A percentile compares a stretch with the other conserved stretches of the same genome.
phyloP scores from a whole-genome alignment of 192 early-diverging fungal genomes.

The Helicostylum pulchrum region DNA sequence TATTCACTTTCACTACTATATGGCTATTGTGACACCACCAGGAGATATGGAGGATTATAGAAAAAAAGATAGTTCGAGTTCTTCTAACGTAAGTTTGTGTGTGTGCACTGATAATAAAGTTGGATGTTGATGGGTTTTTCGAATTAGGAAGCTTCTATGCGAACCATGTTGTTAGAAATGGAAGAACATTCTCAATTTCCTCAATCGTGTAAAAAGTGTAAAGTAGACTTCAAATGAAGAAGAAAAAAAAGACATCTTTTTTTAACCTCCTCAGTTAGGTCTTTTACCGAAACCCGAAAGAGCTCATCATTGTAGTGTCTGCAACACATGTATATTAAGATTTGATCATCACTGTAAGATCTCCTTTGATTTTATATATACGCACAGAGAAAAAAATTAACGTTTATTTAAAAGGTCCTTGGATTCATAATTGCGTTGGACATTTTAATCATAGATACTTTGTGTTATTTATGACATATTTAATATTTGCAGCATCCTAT shows the following conservation, averaged over 20 bases:
- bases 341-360: slow-evolving; percentile 65
- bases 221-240: not conserved
- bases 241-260: no score
- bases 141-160: slow-evolving; percentile 35
- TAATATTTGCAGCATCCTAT: slow-evolving; percentile 46
- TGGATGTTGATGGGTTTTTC: not conserved
- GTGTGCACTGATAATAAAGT: not conserved
- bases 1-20: slow-evolving; percentile 55
- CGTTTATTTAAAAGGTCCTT: slow-evolving; percentile 49
- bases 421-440: slow-evolving; percentile 81
- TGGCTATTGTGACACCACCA: slow-evolving; percentile 51
- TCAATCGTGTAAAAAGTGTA: slow-evolving; percentile 41
- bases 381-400: not conserved
- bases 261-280: slow-evolving; percentile 28
- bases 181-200: slow-evolving; percentile 43
- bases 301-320: slow-evolving; percentile 77
- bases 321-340: slow-evolving; percentile 69
- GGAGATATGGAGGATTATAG: slow-evolving; percentile 27
- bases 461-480: slow-evolving; percentile 64
- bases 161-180: slow-evolving; percentile 43
- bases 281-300: slow-evolving; percentile 73
- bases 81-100: not conserved
- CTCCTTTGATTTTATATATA: no score
- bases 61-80: not conserved
- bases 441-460: slow-evolving; percentile 75